Percentiles rank a stretch among this genome's conserved stretches.
phyloP scores from a whole-genome alignment of 192 early-diverging fungal genomes.

The Mortierella claussenii region DNA sequence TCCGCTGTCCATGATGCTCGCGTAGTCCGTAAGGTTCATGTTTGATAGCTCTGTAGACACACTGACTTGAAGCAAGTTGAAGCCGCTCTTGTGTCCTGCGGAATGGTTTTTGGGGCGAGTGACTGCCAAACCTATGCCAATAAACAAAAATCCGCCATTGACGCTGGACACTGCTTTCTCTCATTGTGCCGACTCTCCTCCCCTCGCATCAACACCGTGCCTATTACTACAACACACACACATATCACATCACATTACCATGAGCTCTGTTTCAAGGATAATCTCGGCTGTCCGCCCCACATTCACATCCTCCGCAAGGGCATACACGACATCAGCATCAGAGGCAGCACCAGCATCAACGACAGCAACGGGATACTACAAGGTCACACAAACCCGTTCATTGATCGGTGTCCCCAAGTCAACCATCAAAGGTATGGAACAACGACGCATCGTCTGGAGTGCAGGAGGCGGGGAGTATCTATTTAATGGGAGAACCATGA shows the following conservation, averaged over 20 bases:
- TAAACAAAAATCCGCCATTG: no score
- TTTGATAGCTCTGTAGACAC: no score
- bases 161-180: no score
- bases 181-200: not conserved
- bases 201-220: not conserved
- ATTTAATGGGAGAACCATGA: no score
- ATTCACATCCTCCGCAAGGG: slow-evolving; percentile 18
- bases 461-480: no score
- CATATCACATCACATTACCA: slow-evolving; percentile 15
- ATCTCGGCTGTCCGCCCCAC: slow-evolving; percentile 17
- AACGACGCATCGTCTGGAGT: no score
- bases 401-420: slow-evolving; percentile 50
- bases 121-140: not conserved
- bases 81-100: not conserved
- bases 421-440: slow-evolving; percentile 52
- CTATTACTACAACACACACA: not conserved
- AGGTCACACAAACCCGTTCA: slow-evolving; percentile 46
- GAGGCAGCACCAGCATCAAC: slow-evolving; percentile 2
- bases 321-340: slow-evolving; percentile 33
- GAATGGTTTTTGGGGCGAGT: no score
- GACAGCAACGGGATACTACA: slow-evolving; percentile 32
- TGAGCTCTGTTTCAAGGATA: slow-evolving; percentile 43
- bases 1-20: no score
- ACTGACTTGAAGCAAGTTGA: not conserved
- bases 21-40: no score